Base-by-base conservation (phyloP, 768 basidiomycete genomes). In the Tulasnella sp. region DNA sequence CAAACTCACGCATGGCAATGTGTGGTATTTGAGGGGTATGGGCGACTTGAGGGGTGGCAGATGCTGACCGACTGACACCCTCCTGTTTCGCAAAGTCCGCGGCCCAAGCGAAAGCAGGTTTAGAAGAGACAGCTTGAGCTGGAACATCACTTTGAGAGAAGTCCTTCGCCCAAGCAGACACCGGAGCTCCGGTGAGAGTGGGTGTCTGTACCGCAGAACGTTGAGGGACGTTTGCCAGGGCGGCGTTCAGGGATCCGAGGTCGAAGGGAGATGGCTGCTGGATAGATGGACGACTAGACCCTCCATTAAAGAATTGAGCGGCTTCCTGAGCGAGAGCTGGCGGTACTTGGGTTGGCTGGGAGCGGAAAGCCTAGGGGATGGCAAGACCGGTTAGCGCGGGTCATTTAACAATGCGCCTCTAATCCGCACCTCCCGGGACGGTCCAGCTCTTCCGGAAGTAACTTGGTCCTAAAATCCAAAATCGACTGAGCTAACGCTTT, bases 381-480 rank as follows among this genome's bases (percentile, higher is more conserved):
- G n/a, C 44, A 47, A n/a, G 19, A 22, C 19, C 6, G 44, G 3
- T 47, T 4, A 47, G 44, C 44, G 19, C n/a, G 2, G 19, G 44
- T 17, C 44, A n/a, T 2, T 47, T 19, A 47, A 17, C 6, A 4
- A 17, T 5, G n/a, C 11, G 26, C 19, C 44, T n/a, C 26, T 47
- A n/a, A 40, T 16, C 77, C 84, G 35, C 75, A 89, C 90, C 80
- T 89, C 86, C 78, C 84, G 81, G 32, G 90, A 89, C 29, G 89
- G 81, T 1, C 87, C 87, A 39, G 87, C 85, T 70, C 86, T 84
- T 39, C 83, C 83, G 19, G 86, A 79, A 63, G 86, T 84, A 78
- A 90, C 89, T 73, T 90, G 84, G 78, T 95, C 94, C 90, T 92
- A 76, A 40, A 40, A n/a, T n/a, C n/a, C n/a, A n/a, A n/a, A n/a